These are phyloP conservation scores for Brettanomyces naardenensis DNA, from an alignment of 805 yeast species.

Conservation along the genomic window DNA sequence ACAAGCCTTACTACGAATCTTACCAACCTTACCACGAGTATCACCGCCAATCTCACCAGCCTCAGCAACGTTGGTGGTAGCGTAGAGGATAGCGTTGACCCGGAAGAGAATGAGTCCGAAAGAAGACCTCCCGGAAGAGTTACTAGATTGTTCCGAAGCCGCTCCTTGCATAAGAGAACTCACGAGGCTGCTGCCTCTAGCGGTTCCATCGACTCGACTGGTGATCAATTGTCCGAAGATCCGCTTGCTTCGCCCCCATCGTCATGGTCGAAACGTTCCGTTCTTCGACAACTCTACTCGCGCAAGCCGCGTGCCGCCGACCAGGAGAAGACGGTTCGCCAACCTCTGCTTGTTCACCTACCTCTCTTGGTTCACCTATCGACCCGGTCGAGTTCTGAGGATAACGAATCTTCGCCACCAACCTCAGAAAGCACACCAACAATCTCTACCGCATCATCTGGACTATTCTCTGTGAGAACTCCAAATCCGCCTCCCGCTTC, in stretches of 20 bases:
- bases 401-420: slow-evolving; percentile 1
- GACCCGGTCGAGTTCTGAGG: not conserved
- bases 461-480: not conserved
- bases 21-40: not conserved
- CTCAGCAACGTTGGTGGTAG: too few relatives aligned
- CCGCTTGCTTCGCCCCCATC: not conserved
- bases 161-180: slow-evolving; percentile 2
- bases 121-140: slow-evolving; percentile 5
- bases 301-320: slow-evolving; percentile 1
- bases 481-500: not conserved
- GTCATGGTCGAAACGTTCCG: not conserved
- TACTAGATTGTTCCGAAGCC: slow-evolving; percentile 8
- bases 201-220: too few relatives aligned
- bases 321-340: not conserved
- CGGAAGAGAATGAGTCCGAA: not conserved
- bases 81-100: too few relatives aligned
- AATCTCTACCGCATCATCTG: not conserved
- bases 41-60: too few relatives aligned
- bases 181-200: not conserved
- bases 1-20: too few relatives aligned
- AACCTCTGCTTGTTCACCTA: not conserved
- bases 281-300: slow-evolving; percentile 2
- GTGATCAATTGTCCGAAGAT: too few relatives aligned
- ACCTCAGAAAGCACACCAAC: slow-evolving; percentile 2
- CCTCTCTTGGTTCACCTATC: too few relatives aligned